Evolutionary conservation across 148 eudicot genomes (phyloP), one percentile per base, ranked within the genome.

Genomic region (Pharnaceum exiguum): DNA sequence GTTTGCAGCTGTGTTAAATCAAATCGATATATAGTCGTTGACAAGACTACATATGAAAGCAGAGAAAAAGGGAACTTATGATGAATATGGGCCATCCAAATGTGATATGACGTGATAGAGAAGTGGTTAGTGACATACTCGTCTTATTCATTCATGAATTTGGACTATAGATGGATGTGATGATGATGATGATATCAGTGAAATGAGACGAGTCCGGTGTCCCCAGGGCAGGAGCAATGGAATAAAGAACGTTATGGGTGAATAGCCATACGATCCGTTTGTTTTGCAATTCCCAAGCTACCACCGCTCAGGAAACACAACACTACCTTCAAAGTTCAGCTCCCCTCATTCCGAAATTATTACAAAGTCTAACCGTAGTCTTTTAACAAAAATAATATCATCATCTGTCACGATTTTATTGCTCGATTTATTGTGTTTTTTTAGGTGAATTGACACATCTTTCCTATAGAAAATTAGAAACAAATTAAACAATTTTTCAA

Each of bases 271-370:
- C 16, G 46, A 59, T 59, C 42, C 57, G 33, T 43, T n/a, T 57
- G 74, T 63, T 63, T 42, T 56, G 59, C 35, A 51, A 32, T 64
- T 71, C 75, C 66, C 65, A 71, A 58, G 75, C 65, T 65, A 58
- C 70, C 70, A 58, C 70, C 75, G 66, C 64, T 70, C 59, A 58
- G 70, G 70, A 65, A 59, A 59, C 75, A 71, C 32, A n/a, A 49
- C 43, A 27, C 9, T 32, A 13, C 9, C 18, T 13, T 28, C 13
- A 5, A 5, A 11, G 8, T 47, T 10, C 25, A 5, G 18, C 52
- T 47, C 23, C 9, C 23, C 26, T 47, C 9, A 12, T 40, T 12
- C 3, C 5, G n/a, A 10, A 40, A 40, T 5, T 40, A n/a, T n/a
- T n/a, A n/a, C n/a, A n/a, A n/a, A n/a, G n/a, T n/a, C n/a, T n/a